Conservation (phyloP, 2,329 filamentous ascomycete genomes). For the Scedosporium boydii region DNA sequence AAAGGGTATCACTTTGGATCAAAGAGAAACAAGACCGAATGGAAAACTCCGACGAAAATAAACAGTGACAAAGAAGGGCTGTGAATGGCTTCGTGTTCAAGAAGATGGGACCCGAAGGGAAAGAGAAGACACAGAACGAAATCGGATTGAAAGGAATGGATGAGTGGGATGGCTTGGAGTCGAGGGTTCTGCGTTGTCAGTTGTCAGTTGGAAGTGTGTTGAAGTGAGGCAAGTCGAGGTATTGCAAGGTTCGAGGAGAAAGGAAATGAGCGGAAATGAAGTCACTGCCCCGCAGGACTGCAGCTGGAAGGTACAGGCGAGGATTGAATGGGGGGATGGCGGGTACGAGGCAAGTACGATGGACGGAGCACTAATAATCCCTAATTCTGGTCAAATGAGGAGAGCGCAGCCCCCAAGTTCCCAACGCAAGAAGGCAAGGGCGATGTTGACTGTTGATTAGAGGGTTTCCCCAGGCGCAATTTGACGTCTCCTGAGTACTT, state of each 20-base stretch:
- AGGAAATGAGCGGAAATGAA: slow-evolving; percentile 4
- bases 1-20: neutral
- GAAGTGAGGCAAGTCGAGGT: neutral
- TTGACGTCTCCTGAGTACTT: no score
- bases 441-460: no score
- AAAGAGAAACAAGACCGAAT: neutral
- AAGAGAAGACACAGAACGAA: neutral
- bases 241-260: neutral
- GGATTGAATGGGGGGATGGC: neutral
- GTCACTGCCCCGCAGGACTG: neutral
- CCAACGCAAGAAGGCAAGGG: neutral
- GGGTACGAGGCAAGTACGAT: neutral
- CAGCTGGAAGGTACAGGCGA: neutral
- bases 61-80: neutral
- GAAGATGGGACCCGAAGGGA: neutral
- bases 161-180: neutral
- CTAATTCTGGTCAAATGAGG: neutral
- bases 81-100: neutral
- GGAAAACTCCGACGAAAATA: neutral
- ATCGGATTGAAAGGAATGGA: neutral
- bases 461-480: no score
- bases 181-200: neutral
- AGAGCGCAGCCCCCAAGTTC: neutral
- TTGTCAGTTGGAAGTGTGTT: neutral
- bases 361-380: neutral